Evolutionary conservation across 257 asterid species (phyloP).

Genomic region (Solanum piurae): DNA sequence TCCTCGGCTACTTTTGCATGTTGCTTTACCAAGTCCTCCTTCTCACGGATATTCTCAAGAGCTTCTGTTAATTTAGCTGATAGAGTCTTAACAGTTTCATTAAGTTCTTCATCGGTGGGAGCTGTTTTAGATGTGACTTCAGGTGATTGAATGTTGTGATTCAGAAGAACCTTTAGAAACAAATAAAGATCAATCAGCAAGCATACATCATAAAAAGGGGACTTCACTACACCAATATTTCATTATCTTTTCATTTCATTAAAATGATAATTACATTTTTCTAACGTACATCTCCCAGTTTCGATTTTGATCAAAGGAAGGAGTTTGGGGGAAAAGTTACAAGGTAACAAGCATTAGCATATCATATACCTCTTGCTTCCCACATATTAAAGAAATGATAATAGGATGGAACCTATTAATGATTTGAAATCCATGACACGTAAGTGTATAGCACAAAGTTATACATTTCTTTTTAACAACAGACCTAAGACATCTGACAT

Average conservation of each 20-base stretch:
- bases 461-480: neutral
- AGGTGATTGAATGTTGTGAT: slow-evolving; percentile 52
- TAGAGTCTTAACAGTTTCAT: slow-evolving; percentile 34
- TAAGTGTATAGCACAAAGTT: neutral
- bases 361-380: neutral
- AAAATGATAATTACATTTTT: neutral
- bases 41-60: slow-evolving; percentile 49
- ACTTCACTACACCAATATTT: neutral
- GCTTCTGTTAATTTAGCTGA: slow-evolving; percentile 70
- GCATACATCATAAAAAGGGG: neutral
- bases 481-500: neutral
- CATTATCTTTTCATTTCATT: neutral
- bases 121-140: slow-evolving; percentile 74
- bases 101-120: slow-evolving; percentile 31
- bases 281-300: neutral
- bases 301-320: neutral
- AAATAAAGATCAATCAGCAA: neutral
- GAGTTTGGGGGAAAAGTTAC: neutral
- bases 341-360: neutral
- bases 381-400: neutral
- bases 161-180: slow-evolving; percentile 34
- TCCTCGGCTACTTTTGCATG: slow-evolving; percentile 95
- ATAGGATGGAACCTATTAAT: no score
- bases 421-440: neutral
- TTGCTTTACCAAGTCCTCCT: slow-evolving; percentile 85